phyloP scores from a whole-genome alignment of 495 filamentous ascomycete genomes.

The Peziza echinospora region DNA sequence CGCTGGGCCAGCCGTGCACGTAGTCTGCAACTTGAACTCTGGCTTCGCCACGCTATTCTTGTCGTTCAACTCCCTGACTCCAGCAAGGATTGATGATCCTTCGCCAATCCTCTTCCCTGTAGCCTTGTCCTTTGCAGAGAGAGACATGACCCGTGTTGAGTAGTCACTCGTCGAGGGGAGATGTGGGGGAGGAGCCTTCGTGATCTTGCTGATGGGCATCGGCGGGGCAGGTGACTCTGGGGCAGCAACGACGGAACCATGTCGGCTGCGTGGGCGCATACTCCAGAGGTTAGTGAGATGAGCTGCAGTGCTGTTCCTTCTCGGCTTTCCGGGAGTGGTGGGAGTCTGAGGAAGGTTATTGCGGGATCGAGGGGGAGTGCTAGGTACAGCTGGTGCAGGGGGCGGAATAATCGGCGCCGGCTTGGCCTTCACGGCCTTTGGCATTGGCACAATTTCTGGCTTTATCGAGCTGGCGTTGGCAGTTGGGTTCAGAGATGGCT shows the following conservation, averaged over 20 bases:
- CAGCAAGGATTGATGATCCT: background rate
- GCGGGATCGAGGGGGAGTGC: background rate
- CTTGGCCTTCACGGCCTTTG: background rate
- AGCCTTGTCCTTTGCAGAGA: background rate
- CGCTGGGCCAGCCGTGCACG: background rate
- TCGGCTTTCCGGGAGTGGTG: background rate
- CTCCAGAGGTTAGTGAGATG: background rate
- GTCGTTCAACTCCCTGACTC: background rate
- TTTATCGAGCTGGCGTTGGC: background rate
- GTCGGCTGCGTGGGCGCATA: background rate
- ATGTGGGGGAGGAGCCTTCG: background rate
- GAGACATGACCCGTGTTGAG: background rate
- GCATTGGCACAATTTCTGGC: background rate
- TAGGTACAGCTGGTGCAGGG: background rate
- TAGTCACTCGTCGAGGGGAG: no score
- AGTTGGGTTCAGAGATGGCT: background rate
- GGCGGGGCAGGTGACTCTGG: background rate
- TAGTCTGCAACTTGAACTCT: background rate
- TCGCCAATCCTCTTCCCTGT: background rate
- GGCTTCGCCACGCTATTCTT: background rate
- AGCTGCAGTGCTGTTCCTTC: background rate
- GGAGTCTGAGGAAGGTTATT: background rate
- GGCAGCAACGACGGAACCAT: background rate
- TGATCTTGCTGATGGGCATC: background rate
- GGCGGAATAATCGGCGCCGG: background rate